Conservation (phyloP, 768 basidiomycete species). For the Pluteus cervinus region DNA sequence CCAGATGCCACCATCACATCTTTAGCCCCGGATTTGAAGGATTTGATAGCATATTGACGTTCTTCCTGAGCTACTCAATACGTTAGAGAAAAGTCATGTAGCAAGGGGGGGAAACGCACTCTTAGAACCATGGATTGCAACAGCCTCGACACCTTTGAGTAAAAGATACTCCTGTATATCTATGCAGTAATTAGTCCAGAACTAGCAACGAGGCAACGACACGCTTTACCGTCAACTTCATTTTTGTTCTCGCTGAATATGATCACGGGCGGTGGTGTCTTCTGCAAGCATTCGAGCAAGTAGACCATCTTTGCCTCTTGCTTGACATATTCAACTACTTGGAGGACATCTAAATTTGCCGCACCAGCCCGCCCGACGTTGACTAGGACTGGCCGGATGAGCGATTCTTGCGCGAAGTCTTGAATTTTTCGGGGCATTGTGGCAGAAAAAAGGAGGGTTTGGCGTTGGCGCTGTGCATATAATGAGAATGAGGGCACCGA, state of each 20-base stretch:
- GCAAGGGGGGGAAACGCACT: conserved; percentile 40
- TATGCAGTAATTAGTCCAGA: conserved; percentile 21
- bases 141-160: conserved; percentile 95
- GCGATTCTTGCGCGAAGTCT: conserved; percentile 94
- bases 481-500: not conserved
- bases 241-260: conserved; percentile 99
- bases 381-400: conserved; percentile 92
- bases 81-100: conserved; percentile 1
- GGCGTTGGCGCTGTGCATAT: conserved; percentile 75
- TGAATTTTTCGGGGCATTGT: conserved; percentile 99
- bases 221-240: conserved; percentile 87
- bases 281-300: conserved; percentile 93
- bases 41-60: conserved; percentile 97
- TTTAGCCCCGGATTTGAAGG: conserved; percentile 95
- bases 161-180: conserved; percentile 98
- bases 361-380: conserved; percentile 98
- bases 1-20: conserved; percentile 99
- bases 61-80: conserved; percentile 81
- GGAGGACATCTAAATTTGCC: conserved; percentile 92
- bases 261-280: conserved; percentile 97
- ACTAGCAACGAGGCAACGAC: conserved; percentile 1
- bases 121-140: conserved; percentile 98
- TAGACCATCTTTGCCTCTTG: conserved; percentile 99
- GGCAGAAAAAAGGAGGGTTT: conserved; percentile 95
- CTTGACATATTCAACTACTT: conserved; percentile 98